These are phyloP conservation scores for Trichoderma polysporum DNA, from an alignment of 2,329 filamentous ascomycete genomes.

Conservation along the genomic window DNA sequence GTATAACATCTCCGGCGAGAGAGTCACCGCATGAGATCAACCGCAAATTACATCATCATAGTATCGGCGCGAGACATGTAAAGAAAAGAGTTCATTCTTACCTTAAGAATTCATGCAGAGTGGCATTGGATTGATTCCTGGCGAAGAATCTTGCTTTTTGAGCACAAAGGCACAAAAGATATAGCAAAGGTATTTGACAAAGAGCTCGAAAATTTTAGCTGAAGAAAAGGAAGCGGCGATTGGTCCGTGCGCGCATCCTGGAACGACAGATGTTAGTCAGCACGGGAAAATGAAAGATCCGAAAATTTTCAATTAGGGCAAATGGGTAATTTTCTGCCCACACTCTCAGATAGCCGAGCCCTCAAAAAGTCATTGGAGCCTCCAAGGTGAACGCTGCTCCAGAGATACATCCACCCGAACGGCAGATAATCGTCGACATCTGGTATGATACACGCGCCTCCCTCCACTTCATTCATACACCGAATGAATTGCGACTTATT, in stretches of 20 bases:
- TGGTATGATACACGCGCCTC: constrained; percentile 38
- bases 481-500: constrained; percentile 16
- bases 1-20: constrained; percentile 88
- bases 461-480: constrained; percentile 26
- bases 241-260: constrained; percentile 21
- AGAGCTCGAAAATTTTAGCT: constrained; percentile 21
- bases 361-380: constrained; percentile 44
- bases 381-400: constrained; percentile 38
- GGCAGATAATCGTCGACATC: constrained; percentile 41
- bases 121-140: neutral
- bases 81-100: constrained; percentile 29
- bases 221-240: constrained; percentile 6
- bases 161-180: neutral
- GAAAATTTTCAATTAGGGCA: constrained; percentile 42
- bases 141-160: neutral
- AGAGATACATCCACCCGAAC: constrained; percentile 40
- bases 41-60: constrained; percentile 99
- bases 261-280: neutral
- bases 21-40: constrained; percentile 84
- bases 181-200: neutral
- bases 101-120: constrained; percentile 23
- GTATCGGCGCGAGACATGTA: constrained; percentile 24
- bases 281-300: constrained; percentile 34
- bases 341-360: constrained; percentile 37
- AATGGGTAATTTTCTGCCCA: constrained; percentile 42